Evolutionary conservation across 768 basidiomycete species (phyloP).

Genomic region (Rhizopogon salebrosus): DNA sequence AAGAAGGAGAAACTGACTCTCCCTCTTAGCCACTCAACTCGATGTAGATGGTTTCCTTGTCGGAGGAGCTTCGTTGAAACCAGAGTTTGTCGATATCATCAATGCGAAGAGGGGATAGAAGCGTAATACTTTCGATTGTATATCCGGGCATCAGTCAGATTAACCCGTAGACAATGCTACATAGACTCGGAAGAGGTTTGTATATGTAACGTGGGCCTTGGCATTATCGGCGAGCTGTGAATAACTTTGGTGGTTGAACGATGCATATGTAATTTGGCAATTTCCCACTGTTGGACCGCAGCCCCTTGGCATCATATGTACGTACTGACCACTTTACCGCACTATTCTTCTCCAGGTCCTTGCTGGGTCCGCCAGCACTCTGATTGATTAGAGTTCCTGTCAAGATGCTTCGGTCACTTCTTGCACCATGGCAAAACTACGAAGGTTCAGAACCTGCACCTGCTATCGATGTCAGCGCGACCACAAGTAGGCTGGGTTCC

Average conservation of each 20-base stretch:
- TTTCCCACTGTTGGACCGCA: too few relatives aligned
- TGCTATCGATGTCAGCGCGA: neutral
- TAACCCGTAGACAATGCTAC: neutral
- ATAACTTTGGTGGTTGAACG: too few relatives aligned
- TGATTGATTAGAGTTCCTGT: neutral
- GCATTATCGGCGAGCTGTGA: too few relatives aligned
- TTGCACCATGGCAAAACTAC: constrained; percentile 1
- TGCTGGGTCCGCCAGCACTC: too few relatives aligned
- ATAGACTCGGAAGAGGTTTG: neutral
- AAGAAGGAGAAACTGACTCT: neutral
- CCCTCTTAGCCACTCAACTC: constrained; percentile 51
- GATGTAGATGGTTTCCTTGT: constrained; percentile 99
- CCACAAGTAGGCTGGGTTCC: neutral
- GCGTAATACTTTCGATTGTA: neutral
- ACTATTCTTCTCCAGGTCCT: neutral
- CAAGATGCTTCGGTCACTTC: constrained; percentile 3
- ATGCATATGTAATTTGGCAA: too few relatives aligned
- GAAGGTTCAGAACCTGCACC: neutral
- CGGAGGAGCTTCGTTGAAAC: constrained; percentile 96
- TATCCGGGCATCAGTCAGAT: neutral
- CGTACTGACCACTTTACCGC: neutral
- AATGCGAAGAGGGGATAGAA: constrained; percentile 46
- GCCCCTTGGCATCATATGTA: neutral
- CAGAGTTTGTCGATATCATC: constrained; percentile 91
- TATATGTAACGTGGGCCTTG: too few relatives aligned